Conservation (phyloP, 2,329 filamentous ascomycete species). For the Ophiostoma quercus region DNA sequence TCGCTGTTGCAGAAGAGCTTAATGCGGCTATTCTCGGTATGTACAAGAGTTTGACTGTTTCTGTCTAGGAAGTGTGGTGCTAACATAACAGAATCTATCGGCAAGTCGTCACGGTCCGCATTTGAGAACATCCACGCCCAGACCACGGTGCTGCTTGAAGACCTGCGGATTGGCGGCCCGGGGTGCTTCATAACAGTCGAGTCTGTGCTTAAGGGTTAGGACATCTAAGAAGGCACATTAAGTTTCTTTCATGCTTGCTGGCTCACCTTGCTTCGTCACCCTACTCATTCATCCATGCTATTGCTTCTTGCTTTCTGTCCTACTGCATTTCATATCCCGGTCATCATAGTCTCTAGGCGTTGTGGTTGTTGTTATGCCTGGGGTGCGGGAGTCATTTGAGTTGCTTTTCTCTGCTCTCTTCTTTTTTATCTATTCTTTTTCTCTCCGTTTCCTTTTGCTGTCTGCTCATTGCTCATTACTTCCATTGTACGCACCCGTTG, state of each 20-base stretch:
- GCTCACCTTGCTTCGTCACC: not conserved
- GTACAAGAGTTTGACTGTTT: constrained; percentile 32
- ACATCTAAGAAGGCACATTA: constrained; percentile 35
- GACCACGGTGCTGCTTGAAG: constrained; percentile 78
- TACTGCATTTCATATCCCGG: not conserved
- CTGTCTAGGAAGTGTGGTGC: not conserved
- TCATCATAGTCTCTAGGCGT: constrained; percentile 9
- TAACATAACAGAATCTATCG: constrained; percentile 64
- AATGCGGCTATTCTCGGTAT: constrained; percentile 88
- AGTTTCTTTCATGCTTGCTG: not conserved
- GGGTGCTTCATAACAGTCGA: constrained; percentile 71
- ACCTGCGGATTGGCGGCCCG: constrained; percentile 72
- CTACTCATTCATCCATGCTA: not conserved
- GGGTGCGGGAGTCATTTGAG: not conserved
- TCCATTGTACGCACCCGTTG: not conserved
- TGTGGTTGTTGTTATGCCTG: not conserved
- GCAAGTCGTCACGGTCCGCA: constrained; percentile 81
- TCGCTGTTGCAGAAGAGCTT: constrained; percentile 81
- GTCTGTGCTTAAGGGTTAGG: constrained; percentile 44
- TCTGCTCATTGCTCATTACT: not conserved
- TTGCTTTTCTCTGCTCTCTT: not conserved
- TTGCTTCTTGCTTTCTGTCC: not conserved
- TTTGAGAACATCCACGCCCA: constrained; percentile 82
- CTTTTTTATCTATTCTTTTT: not conserved
- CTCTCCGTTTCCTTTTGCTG: not conserved